Conservation (phyloP, 1,284 basidiomycete genomes). For the Austroboletus niveus region DNA sequence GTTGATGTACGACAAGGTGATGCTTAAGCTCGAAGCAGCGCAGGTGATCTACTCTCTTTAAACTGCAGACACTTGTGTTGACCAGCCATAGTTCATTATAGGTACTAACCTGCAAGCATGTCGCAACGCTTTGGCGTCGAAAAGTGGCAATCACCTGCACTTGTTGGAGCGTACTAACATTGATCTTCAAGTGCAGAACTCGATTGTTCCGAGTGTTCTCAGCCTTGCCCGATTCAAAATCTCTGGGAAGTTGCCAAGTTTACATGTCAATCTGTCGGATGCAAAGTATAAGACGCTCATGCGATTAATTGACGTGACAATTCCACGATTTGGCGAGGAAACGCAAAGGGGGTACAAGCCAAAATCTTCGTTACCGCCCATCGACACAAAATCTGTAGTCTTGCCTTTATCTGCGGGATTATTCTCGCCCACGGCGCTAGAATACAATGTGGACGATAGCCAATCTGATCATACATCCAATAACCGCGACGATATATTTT, state of each 20-base stretch:
- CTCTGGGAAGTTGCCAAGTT: constrained; percentile 83
- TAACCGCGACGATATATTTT: constrained; percentile 62
- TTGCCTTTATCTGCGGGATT: constrained; percentile 57
- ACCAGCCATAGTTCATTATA: constrained; percentile 75
- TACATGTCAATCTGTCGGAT: constrained; percentile 95
- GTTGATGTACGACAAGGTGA: constrained; percentile 95
- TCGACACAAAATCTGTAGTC: constrained; percentile 28
- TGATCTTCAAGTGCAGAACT: constrained; percentile 89
- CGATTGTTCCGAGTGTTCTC: constrained; percentile 86
- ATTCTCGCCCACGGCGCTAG: constrained; percentile 48
- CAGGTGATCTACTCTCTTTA: constrained; percentile 55
- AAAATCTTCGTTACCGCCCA: constrained; percentile 23
- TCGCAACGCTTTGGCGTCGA: constrained; percentile 68
- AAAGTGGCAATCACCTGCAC: constrained; percentile 68
- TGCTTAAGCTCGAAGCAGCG: constrained; percentile 83
- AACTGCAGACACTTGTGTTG: constrained; percentile 1
- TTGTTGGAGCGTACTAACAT: constrained; percentile 93
- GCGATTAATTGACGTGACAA: constrained; percentile 88
- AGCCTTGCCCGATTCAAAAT: constrained; percentile 92
- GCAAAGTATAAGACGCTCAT: constrained; percentile 94
- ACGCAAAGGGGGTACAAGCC: constrained; percentile 28
- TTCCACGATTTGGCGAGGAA: constrained; percentile 80
- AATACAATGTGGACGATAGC: constrained; percentile 75
- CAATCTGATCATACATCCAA: constrained; percentile 41
- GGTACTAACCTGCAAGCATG: constrained; percentile 85